phyloP scores from a whole-genome alignment of 345 rosid genomes.

The Orychophragmus violaceus region DNA sequence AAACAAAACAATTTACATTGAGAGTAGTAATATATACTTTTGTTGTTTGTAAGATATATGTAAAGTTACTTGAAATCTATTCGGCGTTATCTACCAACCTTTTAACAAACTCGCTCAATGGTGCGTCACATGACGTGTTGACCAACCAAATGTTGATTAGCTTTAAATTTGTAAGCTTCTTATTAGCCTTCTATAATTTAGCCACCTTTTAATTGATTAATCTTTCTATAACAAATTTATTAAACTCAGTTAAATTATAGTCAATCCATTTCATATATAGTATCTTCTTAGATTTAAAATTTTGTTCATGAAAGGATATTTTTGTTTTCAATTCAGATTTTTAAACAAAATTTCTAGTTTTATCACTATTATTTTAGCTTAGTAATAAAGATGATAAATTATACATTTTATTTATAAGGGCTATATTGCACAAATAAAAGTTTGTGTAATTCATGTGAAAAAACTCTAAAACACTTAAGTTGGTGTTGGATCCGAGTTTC shows the following conservation, averaged over 20 bases:
- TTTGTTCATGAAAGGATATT: background rate
- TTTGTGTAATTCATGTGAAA: background rate
- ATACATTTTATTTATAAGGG: background rate
- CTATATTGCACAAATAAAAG: background rate
- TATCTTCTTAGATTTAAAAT: background rate
- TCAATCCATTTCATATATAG: background rate
- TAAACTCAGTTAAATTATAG: background rate
- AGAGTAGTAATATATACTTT: background rate
- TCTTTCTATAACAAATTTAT: background rate
- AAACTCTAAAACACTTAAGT: background rate
- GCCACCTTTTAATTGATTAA: background rate
- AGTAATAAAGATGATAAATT: background rate
- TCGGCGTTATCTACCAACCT: conserved; percentile 7
- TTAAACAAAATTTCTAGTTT: background rate
- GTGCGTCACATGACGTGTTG: conserved; percentile 9
- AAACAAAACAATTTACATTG: background rate
- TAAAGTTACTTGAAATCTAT: background rate
- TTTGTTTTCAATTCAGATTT: background rate
- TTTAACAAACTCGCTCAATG: conserved; percentile 14
- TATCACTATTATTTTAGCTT: background rate
- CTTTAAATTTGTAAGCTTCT: background rate
- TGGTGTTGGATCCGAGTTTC: too few species aligned
- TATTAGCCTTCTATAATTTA: background rate
- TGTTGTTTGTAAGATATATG: background rate
- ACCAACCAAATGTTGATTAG: background rate